Evolutionary conservation across 2,329 filamentous ascomycete species (phyloP), one percentile per base, ranked within the genome.

Genomic region (Aspergillus intermedius): DNA sequence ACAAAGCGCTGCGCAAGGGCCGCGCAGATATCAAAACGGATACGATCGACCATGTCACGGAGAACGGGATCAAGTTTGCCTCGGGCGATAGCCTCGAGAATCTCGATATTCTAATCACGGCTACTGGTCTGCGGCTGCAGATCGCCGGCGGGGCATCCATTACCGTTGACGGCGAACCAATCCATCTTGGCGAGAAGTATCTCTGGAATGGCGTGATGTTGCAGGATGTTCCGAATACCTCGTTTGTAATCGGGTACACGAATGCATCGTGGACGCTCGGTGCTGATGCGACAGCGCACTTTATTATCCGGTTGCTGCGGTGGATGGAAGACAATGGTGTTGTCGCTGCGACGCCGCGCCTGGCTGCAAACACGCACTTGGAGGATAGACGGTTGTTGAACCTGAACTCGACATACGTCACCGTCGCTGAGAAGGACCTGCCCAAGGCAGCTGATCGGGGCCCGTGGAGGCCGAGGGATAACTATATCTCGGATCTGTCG

Each of bases 1-100:
- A 79, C 69, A 62, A 72, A 19, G 67, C 70, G 30, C 68, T 83
- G 15, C 71, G 72, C 13, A 60, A 66, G 1, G 79, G 78, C 28
- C 75, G 74, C 48, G 77, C 76, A 1, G 67, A 72, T 42, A 68
- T 83, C n/a, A 74, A 74, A 17, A 82, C 80, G 3, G 78, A 75
- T 49, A 74, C 68, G 3, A 81, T 83, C 62, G 67, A 75, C 35
- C 69, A 62, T 10, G 73, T 83, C 7, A 77, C 73, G 0, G 58
- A 68, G 8, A 66, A 74, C 17, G 72, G 74, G 13, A 78, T 83
- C 52, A 61, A 70, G 19, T 65, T 82, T 6, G 60, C 68, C 17
- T 73, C 68, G 1, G 76, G 74, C 23, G 62, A 71, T 8, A 47
- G 53, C 10, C 55, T 74, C 3, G 60, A 66, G 19, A 40, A 40